Base-by-base conservation (phyloP, 495 filamentous ascomycete genomes). In the Jackrogersella multiformis region DNA sequence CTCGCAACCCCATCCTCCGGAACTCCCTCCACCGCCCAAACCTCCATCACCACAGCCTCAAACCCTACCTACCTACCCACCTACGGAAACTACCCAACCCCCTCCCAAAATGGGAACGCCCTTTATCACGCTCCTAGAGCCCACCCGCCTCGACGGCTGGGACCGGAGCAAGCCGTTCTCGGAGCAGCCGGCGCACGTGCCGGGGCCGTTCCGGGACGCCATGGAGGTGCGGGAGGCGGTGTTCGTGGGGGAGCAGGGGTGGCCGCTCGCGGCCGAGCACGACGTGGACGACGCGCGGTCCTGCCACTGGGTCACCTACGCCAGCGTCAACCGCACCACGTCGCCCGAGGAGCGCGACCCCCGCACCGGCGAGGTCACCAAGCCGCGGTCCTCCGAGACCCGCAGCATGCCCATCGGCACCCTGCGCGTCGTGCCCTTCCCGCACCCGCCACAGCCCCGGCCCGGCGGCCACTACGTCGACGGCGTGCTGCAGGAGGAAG, bases 221-320 rank as follows among this genome's bases (percentile, higher is more conserved):
- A 91, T 97, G 87, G 70, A 77, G 21, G 86, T 98, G 49, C 90
- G 94, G 52, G 81, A 88, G 58, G 73, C 78, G 30, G 94, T 97
- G 66, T 97, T 92, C 76, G 86, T 93, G 12, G 58, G 82, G 18
- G 93, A 96, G 75, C 94, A 97, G 68, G 66, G 80, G 9, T 85
- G 90, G 24, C 84, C 89, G 0, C 74, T 86, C 0, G 84, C 86
- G 2, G 83, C 84, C 69, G 94, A 98, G 70, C 80, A 90, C 69
- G 94, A 98, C 79, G 76, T 76, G 2, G 92, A 97, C 74, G 94
- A 98, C 74, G 16, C 78, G 1, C 84, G 91, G 6, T 87, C 85
- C 63, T 92, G 87, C 80, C 93, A 97, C 64, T 97, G 91, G 89
- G 81, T 97, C 26, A 78, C 88, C 24, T 96, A 93, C 77, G 86